Evolutionary conservation across 129 eudicot genomes (phyloP).

Genomic region (Saussurea involucrata): DNA sequence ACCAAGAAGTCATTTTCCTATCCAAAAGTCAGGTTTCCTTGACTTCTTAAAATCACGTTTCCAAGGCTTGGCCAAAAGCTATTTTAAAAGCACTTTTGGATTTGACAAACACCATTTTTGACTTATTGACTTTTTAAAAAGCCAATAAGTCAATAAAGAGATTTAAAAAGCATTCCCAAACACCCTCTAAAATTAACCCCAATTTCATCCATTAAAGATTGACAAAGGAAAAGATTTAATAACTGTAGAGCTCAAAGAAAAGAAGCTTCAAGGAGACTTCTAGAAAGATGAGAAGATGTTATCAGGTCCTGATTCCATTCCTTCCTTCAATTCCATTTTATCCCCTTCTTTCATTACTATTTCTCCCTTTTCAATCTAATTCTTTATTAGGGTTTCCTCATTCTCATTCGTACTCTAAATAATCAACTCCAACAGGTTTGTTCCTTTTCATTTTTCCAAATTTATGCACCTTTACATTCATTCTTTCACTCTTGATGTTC

Average conservation of each 20-base stretch:
- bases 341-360: conserved; percentile 1
- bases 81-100: too few relatives aligned
- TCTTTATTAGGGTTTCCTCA: conserved; percentile 5
- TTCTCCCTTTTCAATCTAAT: conserved; percentile 10
- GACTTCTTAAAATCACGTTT: too few relatives aligned
- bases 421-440: conserved; percentile 22
- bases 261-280: conserved; percentile 26
- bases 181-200: too few relatives aligned
- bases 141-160: too few relatives aligned
- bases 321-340: conserved; percentile 13
- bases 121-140: too few relatives aligned
- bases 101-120: too few relatives aligned
- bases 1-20: too few relatives aligned
- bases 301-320: conserved; percentile 14
- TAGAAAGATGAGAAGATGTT: not conserved
- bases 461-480: conserved; percentile 6
- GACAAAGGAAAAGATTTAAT: not conserved
- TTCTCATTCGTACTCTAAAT: not conserved
- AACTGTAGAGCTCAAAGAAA: not conserved
- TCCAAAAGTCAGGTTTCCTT: too few relatives aligned
- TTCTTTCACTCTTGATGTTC: not conserved
- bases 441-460: conserved; percentile 4
- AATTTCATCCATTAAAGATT: not conserved
- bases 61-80: too few relatives aligned
- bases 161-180: too few relatives aligned